Conservation (phyloP, 345 rosid species). For the Kandelia obovata region DNA sequence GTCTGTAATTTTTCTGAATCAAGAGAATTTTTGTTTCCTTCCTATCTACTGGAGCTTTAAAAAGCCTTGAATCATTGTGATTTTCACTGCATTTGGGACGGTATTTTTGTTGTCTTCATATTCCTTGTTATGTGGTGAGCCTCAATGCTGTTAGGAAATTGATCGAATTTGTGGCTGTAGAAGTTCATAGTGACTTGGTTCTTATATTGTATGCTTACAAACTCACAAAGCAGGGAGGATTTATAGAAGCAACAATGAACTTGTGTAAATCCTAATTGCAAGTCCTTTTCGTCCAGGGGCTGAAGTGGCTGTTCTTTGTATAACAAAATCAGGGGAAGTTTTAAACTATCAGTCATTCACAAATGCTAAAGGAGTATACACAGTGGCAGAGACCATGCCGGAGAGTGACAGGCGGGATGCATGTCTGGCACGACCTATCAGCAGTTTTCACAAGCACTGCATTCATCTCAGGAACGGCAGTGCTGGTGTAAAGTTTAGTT, state of each 20-base stretch:
- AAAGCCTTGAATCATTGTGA: not conserved
- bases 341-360: conserved; percentile 92
- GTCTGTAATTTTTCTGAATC: not conserved
- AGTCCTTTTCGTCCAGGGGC: conserved; percentile 52
- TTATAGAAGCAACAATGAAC: not conserved
- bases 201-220: not conserved
- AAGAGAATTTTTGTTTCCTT: too few relatives aligned
- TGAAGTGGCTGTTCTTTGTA: conserved; percentile 96
- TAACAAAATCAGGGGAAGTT: conserved; percentile 89
- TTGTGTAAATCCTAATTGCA: not conserved
- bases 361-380: conserved; percentile 73
- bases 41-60: not conserved
- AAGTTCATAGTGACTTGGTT: not conserved
- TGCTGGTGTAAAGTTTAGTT: conserved; percentile 71
- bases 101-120: not conserved
- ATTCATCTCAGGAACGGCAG: conserved; percentile 49
- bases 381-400: conserved; percentile 93
- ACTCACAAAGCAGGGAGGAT: not conserved
- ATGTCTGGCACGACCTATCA: conserved; percentile 79
- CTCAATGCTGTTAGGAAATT: not conserved
- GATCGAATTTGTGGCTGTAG: not conserved
- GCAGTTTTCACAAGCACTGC: conserved; percentile 85
- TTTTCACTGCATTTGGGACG: not conserved
- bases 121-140: not conserved
- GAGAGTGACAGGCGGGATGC: conserved; percentile 98